A percentile compares a stretch with the other conserved stretches of the same genome.
Conservation (phyloP, 139 green algal species). For the Chara braunii region DNA sequence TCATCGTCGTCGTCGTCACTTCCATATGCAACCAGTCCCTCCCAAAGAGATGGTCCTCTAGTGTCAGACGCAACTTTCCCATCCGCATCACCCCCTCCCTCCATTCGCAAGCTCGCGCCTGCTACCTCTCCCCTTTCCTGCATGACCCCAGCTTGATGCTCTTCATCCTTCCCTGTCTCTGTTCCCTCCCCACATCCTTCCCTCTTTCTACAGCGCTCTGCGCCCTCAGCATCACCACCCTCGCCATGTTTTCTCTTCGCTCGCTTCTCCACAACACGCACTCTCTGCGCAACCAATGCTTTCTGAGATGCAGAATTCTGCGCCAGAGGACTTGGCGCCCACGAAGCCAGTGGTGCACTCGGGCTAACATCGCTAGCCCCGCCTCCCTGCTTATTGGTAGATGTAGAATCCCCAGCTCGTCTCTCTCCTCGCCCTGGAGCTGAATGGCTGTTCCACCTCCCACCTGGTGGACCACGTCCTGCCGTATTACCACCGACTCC, state of each 20-base stretch:
- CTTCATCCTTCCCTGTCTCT: neutral
- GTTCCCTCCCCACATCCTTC: constrained; percentile 11
- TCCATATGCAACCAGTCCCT: too few species aligned
- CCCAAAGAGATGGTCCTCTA: too few species aligned
- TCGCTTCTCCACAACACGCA: neutral
- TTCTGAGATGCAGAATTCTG: too few species aligned
- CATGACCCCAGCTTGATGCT: neutral
- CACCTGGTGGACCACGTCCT: too few species aligned
- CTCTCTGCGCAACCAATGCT: neutral
- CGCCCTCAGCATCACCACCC: neutral
- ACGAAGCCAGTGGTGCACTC: neutral
- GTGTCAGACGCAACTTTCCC: too few species aligned
- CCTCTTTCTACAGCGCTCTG: constrained; percentile 2
- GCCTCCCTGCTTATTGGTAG: too few species aligned
- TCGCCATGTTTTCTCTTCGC: neutral
- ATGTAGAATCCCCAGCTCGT: neutral
- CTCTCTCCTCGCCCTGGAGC: too few species aligned
- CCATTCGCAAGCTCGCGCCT: neutral
- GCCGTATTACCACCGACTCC: too few species aligned
- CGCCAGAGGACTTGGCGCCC: neutral
- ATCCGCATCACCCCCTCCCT: neutral
- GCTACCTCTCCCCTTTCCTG: neutral
- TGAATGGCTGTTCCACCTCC: too few species aligned
- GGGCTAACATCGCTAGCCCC: neutral
- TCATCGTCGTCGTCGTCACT: too few species aligned